Evolutionary conservation across 2,329 filamentous ascomycete species (phyloP).

Genomic region (Alternaria panax): DNA sequence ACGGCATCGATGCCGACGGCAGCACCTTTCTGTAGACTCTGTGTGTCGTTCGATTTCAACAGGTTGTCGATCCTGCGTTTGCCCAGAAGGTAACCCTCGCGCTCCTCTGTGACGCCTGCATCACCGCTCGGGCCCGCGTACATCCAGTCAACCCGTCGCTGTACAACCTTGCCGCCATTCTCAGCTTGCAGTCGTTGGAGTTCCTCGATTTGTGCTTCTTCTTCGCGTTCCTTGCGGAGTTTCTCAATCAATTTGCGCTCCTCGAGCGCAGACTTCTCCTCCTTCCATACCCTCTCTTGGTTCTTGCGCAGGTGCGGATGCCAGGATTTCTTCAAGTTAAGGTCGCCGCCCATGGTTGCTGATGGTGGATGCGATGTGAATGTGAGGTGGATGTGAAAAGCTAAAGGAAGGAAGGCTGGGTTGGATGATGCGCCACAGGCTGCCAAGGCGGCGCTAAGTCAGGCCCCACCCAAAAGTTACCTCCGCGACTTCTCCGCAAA

Average conservation of each 20-base stretch:
- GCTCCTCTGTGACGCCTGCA: constrained; percentile 75
- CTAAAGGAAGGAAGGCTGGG: constrained; percentile 12
- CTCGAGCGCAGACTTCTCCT: constrained; percentile 89
- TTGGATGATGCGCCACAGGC: constrained; percentile 14
- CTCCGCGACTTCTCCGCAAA: constrained; percentile 38
- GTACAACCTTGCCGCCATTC: constrained; percentile 82
- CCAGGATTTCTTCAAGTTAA: constrained; percentile 90
- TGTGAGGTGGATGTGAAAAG: constrained; percentile 1
- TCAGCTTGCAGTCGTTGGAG: constrained; percentile 80
- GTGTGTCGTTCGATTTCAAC: constrained; percentile 76
- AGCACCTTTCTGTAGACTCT: constrained; percentile 71
- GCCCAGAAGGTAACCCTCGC: constrained; percentile 90
- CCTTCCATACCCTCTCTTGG: constrained; percentile 87
- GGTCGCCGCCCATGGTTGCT: constrained; percentile 85
- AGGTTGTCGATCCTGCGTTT: constrained; percentile 91
- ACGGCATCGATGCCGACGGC: constrained; percentile 57
- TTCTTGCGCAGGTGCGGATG: constrained; percentile 91
- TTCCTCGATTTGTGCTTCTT: constrained; percentile 92
- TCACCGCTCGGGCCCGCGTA: constrained; percentile 86
- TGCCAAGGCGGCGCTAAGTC: constrained; percentile 9
- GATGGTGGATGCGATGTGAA: neutral
- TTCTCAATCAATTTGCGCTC: constrained; percentile 95
- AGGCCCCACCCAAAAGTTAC: constrained; percentile 32
- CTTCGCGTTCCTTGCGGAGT: constrained; percentile 89
- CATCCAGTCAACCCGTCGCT: constrained; percentile 96